These are phyloP conservation scores for Xylaria sp. DNA, from an alignment of 2,329 filamentous ascomycete species.

Conservation along the genomic window DNA sequence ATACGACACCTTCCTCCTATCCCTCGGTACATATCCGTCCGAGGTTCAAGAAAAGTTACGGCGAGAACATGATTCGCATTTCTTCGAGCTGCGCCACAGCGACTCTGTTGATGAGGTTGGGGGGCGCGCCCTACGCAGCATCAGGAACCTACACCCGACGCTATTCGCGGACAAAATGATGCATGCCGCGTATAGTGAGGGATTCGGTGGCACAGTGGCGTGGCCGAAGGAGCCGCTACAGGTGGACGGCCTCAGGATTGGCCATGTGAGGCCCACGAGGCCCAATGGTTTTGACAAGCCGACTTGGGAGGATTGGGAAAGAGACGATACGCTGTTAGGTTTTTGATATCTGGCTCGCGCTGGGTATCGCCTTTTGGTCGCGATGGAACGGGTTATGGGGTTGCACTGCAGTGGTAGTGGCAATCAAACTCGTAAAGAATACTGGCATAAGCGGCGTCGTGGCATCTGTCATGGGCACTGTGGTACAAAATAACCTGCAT, in stretches of 20 bases:
- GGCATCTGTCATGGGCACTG: constrained; percentile 15
- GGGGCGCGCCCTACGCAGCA: constrained; percentile 54
- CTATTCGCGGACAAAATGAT: constrained; percentile 37
- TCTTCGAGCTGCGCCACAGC: constrained; percentile 57
- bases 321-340: constrained; percentile 37
- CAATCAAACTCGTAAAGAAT: constrained; percentile 13
- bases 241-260: constrained; percentile 47
- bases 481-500: constrained; percentile 7
- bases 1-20: constrained; percentile 41
- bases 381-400: constrained; percentile 13
- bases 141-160: constrained; percentile 44
- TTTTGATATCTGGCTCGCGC: constrained; percentile 9
- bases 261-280: constrained; percentile 47
- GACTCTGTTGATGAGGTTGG: constrained; percentile 63
- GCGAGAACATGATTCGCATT: constrained; percentile 50
- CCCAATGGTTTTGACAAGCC: constrained; percentile 61
- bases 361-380: neutral
- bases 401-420: constrained; percentile 26
- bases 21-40: constrained; percentile 50
- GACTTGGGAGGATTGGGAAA: constrained; percentile 57
- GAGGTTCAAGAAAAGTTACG: constrained; percentile 52
- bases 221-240: constrained; percentile 50
- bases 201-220: constrained; percentile 44
- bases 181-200: constrained; percentile 36
- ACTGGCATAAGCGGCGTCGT: constrained; percentile 19